Evolutionary conservation across 2,329 filamentous ascomycete genomes (phyloP), one percentile per base, ranked within the genome.

Genomic region (Plenodomus lindquistii): DNA sequence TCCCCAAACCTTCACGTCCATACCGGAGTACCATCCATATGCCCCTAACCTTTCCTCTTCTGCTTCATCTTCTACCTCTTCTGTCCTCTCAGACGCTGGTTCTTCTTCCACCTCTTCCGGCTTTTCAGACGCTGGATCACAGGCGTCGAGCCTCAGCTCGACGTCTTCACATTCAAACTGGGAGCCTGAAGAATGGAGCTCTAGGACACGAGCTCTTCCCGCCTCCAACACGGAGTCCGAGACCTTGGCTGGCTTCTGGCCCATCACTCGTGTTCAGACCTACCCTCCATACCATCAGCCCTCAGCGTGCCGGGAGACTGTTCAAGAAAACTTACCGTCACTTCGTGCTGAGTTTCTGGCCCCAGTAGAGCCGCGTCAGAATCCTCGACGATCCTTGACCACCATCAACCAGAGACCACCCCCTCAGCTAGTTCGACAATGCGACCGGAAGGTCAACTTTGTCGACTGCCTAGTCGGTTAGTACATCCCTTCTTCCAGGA

Each of bases 381-480:
- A 85, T 67, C 82, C 81, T 60, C 79, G 82, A 64, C 79, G 82
- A 70, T 77, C 76, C 55, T 81, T 82, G 52, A 73, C 80, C 24
- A 78, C 79, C 47, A 74, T 79, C 50, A 79, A 81, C 63, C 74
- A 83, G 59, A 82, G 82, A 62, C 81, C 82, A 63, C 88, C 89
- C 63, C 90, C 93, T 41, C 77, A 87, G 49, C 82, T 97, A 57
- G 81, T 92, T 56, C 87, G 92, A 66, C 92, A 97, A 78, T 85
- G 85, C 67, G 91, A 97, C 76, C 89, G 92, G 70, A 96, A 96
- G 80, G 84, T 90, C 70, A 92, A 88, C 75, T 97, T 97, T 70
- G 93, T 97, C 75, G 92, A 97, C 75, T 94, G 87, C 74, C 89
- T 97, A 73, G 92, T 97, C 79, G 93, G 93, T 97, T 91, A 90